phyloP scores from a whole-genome alignment of 179 eudicot genomes.

The Drosera spatulata region DNA sequence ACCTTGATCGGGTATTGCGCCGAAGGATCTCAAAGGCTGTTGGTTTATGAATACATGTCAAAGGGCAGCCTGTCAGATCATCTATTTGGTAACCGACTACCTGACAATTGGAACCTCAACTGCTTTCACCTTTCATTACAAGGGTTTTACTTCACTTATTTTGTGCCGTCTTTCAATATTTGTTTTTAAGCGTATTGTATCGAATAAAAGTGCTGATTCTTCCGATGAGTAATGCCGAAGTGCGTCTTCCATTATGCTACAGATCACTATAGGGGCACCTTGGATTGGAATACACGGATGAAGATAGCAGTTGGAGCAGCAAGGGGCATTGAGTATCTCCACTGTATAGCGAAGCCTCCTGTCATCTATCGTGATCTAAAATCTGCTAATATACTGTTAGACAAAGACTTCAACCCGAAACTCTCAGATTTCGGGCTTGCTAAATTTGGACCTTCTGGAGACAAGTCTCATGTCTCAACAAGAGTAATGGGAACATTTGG shows the following conservation, averaged over 20 bases:
- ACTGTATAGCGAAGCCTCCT: conserved; percentile 74
- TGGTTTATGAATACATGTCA: conserved; percentile 89
- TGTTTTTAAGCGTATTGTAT: no score
- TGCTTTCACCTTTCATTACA: no score
- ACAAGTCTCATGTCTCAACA: conserved; percentile 80
- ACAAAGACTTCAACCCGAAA: conserved; percentile 62
- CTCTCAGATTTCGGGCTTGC: conserved; percentile 95
- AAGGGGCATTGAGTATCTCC: conserved; percentile 72
- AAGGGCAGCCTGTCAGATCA: conserved; percentile 82
- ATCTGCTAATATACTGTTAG: conserved; percentile 83
- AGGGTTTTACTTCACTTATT: no score
- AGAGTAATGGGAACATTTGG: conserved; percentile 96
- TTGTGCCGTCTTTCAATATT: no score
- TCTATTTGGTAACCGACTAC: conserved; percentile 56
- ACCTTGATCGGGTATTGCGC: conserved; percentile 80
- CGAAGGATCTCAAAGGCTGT: conserved; percentile 69
- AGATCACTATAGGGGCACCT: conserved; percentile 21
- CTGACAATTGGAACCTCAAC: no score
- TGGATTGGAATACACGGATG: conserved; percentile 69
- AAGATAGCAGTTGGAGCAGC: conserved; percentile 91
- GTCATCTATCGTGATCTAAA: conserved; percentile 91
- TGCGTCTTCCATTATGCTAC: conserved; percentile 12
- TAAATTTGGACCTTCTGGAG: conserved; percentile 86
- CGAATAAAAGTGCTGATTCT: neutral
- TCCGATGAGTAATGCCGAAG: neutral